phyloP scores from a whole-genome alignment of 169 alveolate genomes.

The Eimeria tenella region DNA sequence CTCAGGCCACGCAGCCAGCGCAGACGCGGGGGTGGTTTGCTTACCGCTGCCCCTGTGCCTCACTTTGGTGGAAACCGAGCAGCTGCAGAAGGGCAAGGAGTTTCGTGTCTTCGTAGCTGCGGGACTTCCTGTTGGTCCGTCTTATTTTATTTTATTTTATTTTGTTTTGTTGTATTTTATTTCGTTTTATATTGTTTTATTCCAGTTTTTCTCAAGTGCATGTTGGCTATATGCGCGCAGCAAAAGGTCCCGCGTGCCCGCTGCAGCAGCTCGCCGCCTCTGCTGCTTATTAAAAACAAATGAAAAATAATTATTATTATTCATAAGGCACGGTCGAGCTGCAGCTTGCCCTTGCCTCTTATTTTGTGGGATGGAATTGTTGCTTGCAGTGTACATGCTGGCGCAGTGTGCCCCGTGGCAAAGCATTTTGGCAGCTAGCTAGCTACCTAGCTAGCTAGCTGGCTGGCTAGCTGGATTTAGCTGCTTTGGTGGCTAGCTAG shows the following conservation, averaged over 20 bases:
- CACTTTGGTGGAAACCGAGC: neutral
- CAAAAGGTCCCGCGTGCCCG: neutral
- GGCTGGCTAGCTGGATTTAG: too few relatives aligned
- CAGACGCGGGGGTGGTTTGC: neutral
- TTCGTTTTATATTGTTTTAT: neutral
- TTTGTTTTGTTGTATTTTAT: neutral
- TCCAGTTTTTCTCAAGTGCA: too few relatives aligned
- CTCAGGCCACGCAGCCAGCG: neutral
- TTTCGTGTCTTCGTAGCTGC: slow-evolving; percentile 40
- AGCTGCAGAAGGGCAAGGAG: slow-evolving; percentile 34
- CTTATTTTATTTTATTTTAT: neutral
- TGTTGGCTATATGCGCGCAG: neutral
- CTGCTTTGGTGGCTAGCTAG: too few relatives aligned
- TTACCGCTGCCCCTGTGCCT: neutral
- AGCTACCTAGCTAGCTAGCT: too few relatives aligned
- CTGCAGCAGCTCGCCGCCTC: neutral
- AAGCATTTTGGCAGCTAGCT: too few relatives aligned
- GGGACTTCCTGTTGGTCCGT: slow-evolving; percentile 17
- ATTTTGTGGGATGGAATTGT: too few relatives aligned
- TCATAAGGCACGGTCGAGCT: too few relatives aligned
- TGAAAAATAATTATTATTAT: too few relatives aligned
- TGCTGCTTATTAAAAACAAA: neutral
- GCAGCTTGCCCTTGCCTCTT: too few relatives aligned
- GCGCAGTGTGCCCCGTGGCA: too few relatives aligned
- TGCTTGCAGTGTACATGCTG: too few relatives aligned